phyloP scores from a whole-genome alignment of 1,139 yeast species.

The Spathaspora sp. region DNA sequence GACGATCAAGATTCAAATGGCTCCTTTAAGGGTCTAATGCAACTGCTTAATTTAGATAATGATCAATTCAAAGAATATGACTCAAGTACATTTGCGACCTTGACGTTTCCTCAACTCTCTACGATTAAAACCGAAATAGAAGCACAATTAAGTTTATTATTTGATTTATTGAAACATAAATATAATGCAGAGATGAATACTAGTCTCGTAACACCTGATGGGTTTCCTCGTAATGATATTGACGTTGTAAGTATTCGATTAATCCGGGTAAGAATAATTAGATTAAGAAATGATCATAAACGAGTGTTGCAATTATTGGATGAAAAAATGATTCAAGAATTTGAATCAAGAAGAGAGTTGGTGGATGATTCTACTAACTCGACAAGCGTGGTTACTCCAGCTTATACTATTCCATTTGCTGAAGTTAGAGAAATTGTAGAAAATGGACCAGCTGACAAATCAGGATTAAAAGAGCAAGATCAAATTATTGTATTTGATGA shows the following conservation, averaged over 20 bases:
- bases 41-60: conserved; percentile 34
- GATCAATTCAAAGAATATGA: conserved; percentile 23
- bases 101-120: conserved; percentile 29
- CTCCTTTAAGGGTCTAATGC: conserved; percentile 42
- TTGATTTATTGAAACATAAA: conserved; percentile 29
- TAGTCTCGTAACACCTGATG: conserved; percentile 64
- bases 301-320: conserved; percentile 51
- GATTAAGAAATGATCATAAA: conserved; percentile 68
- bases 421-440: conserved; percentile 45
- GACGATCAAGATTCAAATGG: conserved; percentile 17
- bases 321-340: conserved; percentile 42
- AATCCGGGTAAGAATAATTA: conserved; percentile 62
- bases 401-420: conserved; percentile 54
- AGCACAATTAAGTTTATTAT: conserved; percentile 29
- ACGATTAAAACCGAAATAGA: conserved; percentile 34
- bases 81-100: conserved; percentile 17
- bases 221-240: conserved; percentile 82
- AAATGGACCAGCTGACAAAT: conserved; percentile 48
- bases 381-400: neutral
- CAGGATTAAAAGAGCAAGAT: conserved; percentile 49
- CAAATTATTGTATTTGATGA: conserved; percentile 50
- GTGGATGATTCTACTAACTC: conserved; percentile 3
- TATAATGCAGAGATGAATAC: conserved; percentile 62
- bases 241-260: conserved; percentile 71
- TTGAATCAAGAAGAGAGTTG: conserved; percentile 17